Conservation (phyloP, 768 basidiomycete species). For the Mycena kentingensis region DNA sequence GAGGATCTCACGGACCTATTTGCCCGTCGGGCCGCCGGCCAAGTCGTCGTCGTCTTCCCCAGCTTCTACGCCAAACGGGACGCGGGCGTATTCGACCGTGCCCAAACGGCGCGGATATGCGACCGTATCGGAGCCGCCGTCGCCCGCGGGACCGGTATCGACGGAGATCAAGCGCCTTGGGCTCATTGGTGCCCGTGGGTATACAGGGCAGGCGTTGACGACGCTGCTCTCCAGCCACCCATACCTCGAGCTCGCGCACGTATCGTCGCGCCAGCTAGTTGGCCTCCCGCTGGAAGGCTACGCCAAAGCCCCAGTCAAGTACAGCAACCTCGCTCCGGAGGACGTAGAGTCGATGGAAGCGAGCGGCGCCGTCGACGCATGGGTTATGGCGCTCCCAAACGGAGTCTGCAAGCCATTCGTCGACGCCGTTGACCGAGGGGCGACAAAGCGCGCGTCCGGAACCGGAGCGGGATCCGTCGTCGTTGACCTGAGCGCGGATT, state of each 20-base stretch:
- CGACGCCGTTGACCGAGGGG: conserved; percentile 84
- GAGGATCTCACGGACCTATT: conserved; percentile 84
- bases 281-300: conserved; percentile 81
- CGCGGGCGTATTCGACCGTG: conserved; percentile 61
- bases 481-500: conserved; percentile 93
- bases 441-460: conserved; percentile 48
- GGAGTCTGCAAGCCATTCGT: conserved; percentile 96
- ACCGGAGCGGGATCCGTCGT: conserved; percentile 69
- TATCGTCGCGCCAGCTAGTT: conserved; percentile 92
- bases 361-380: conserved; percentile 89
- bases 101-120: conserved; percentile 77
- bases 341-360: conserved; percentile 91
- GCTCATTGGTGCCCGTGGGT: conserved; percentile 94
- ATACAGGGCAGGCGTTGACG: conserved; percentile 91
- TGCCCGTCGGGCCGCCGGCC: conserved; percentile 81
- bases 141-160: conserved; percentile 34
- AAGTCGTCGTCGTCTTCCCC: conserved; percentile 31
- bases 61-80: conserved; percentile 39
- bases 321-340: conserved; percentile 74
- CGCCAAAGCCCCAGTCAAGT: conserved; percentile 69
- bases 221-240: conserved; percentile 88
- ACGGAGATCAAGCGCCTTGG: conserved; percentile 86
- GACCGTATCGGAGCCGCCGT: conserved; percentile 51
- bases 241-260: conserved; percentile 86
- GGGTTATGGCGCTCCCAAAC: conserved; percentile 99